phyloP scores from a whole-genome alignment of 371 early-diverging fungal species.

The Mucor racemosus region DNA sequence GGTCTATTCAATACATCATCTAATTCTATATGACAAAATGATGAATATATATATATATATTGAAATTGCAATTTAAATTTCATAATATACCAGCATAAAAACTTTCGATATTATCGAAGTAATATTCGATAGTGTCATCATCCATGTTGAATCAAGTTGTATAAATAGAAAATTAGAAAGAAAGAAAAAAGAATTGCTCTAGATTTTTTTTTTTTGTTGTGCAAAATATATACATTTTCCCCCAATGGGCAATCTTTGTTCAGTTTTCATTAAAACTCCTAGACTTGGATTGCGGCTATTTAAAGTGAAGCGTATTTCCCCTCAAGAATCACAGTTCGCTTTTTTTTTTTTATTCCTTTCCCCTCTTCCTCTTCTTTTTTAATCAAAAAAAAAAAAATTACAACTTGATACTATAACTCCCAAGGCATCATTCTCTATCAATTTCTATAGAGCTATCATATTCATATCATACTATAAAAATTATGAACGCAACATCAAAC shows the following conservation, averaged over 20 bases:
- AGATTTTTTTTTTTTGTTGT: constrained; percentile 1
- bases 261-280: constrained; percentile 1
- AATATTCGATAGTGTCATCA: constrained; percentile 41
- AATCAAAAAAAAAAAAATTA: not conserved
- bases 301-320: constrained; percentile 2
- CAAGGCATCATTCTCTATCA: not conserved
- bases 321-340: not conserved
- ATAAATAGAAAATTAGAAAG: constrained; percentile 16
- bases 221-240: not conserved
- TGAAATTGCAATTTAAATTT: constrained; percentile 13
- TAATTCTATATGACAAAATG: not conserved
- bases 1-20: not conserved
- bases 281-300: not conserved
- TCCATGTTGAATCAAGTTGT: constrained; percentile 16
- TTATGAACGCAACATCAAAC: not conserved
- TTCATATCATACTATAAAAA: not conserved
- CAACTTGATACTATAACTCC: not conserved
- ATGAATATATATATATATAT: not conserved
- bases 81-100: constrained; percentile 17
- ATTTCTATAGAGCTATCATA: not conserved
- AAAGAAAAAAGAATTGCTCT: not conserved
- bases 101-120: constrained; percentile 46
- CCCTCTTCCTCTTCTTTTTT: not conserved
- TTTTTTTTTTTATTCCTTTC: not conserved
- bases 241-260: constrained; percentile 5